Evolutionary conservation across 208 protist genomes (phyloP).

Genomic region (Leishmania turanica): DNA sequence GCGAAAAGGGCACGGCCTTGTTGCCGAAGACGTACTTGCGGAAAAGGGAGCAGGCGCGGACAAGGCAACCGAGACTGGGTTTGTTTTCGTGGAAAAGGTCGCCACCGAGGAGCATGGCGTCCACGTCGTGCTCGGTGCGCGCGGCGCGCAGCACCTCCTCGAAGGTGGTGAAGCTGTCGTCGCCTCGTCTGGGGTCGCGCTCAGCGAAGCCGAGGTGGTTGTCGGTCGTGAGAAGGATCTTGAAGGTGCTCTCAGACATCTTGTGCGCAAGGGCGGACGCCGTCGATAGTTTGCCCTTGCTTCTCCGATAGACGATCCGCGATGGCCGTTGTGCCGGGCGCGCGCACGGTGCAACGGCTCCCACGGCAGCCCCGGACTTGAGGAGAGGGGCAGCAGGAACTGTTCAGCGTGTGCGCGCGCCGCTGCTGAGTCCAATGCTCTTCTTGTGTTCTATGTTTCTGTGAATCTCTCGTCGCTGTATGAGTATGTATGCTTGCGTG

Average conservation of each 20-base stretch:
- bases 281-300: background rate
- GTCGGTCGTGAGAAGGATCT: slow-evolving; percentile 95
- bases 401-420: background rate
- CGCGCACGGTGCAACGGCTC: background rate
- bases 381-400: too few relatives aligned
- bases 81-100: slow-evolving; percentile 99
- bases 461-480: background rate
- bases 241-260: slow-evolving; percentile 61
- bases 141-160: slow-evolving; percentile 97
- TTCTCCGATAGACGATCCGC: background rate
- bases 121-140: slow-evolving; percentile 92
- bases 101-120: slow-evolving; percentile 97
- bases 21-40: slow-evolving; percentile 93
- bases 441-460: background rate
- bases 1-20: slow-evolving; percentile 85
- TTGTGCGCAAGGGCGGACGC: background rate
- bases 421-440: background rate
- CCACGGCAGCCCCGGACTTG: background rate
- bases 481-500: background rate
- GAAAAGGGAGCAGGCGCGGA: slow-evolving; percentile 88
- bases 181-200: slow-evolving; percentile 94
- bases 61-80: slow-evolving; percentile 94
- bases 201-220: slow-evolving; percentile 97
- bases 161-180: slow-evolving; percentile 98
- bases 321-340: background rate